Percentiles rank a stretch among this genome's conserved stretches.
Evolutionary conservation across 495 filamentous ascomycete species (phyloP).

Genomic region (Penicillium subrubescens): DNA sequence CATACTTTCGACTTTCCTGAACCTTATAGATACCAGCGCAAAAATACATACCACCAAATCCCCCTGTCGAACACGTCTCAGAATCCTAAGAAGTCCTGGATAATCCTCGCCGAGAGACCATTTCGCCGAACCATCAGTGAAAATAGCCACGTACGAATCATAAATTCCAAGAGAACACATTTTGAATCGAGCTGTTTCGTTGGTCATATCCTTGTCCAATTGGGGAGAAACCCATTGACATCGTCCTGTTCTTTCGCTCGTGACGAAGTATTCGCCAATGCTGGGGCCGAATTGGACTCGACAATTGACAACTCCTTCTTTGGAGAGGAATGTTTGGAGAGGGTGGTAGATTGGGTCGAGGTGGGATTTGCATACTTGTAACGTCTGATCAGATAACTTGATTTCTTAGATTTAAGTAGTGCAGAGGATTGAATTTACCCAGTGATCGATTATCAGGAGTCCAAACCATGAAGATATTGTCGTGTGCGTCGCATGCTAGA

Average conservation of each 20-base stretch:
- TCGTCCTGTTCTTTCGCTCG: conserved; percentile 1
- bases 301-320: not conserved
- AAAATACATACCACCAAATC: conserved; percentile 8
- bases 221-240: not conserved
- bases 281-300: conserved; percentile 6
- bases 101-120: not conserved
- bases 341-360: conserved; percentile 2
- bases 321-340: not conserved
- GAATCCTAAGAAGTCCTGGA: conserved; percentile 1
- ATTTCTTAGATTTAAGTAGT: no score
- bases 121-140: not conserved
- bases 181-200: not conserved
- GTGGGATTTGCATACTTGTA: not conserved
- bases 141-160: conserved; percentile 6
- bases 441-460: not conserved
- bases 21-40: no score
- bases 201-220: not conserved
- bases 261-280: not conserved
- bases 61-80: not conserved
- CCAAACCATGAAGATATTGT: conserved; percentile 6
- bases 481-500: not conserved
- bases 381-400: not conserved
- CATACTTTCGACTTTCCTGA: not conserved
- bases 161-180: not conserved
- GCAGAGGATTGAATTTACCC: not conserved